Evolutionary conservation across 768 basidiomycete species (phyloP).

Genomic region (Paxillus ammoniavirescens): DNA sequence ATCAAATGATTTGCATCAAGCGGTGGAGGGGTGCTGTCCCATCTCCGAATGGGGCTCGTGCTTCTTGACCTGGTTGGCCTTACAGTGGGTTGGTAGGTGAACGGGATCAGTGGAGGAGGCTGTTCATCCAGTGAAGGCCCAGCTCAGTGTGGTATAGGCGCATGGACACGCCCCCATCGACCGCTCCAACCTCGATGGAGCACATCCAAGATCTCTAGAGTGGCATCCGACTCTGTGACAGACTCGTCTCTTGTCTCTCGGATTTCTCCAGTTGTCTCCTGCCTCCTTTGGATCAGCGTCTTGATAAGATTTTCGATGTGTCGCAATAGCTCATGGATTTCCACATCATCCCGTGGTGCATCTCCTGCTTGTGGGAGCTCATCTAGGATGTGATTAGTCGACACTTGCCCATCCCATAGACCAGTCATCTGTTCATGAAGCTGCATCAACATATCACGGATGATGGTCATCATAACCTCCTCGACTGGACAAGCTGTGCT

Average conservation of each 20-base stretch:
- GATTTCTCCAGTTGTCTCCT: slow-evolving; percentile 2
- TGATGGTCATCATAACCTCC: slow-evolving; percentile 37
- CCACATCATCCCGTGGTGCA: slow-evolving; percentile 39
- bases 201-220: slow-evolving; percentile 24
- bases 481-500: slow-evolving; percentile 37
- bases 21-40: slow-evolving; percentile 27
- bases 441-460: slow-evolving; percentile 53
- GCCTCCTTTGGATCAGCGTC: slow-evolving; percentile 7
- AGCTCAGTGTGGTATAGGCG: slow-evolving; percentile 39
- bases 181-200: slow-evolving; percentile 23
- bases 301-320: slow-evolving; percentile 25
- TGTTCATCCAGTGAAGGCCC: slow-evolving; percentile 58
- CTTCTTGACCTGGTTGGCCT: slow-evolving; percentile 39
- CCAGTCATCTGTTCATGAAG: slow-evolving; percentile 59
- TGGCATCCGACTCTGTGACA: slow-evolving; percentile 29
- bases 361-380: slow-evolving; percentile 53
- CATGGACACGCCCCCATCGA: slow-evolving; percentile 20
- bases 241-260: slow-evolving; percentile 20
- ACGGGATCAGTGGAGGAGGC: slow-evolving; percentile 53
- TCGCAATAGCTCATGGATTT: slow-evolving; percentile 30
- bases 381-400: slow-evolving; percentile 60
- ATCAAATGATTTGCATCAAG: too few species aligned
- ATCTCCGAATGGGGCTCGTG: slow-evolving; percentile 35
- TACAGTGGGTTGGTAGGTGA: slow-evolving; percentile 52
- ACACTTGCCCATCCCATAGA: slow-evolving; percentile 60